These are phyloP conservation scores for Euphorbia schlechtendalii DNA, from an alignment of 441 rosid genomes.

Conservation along the genomic window DNA sequence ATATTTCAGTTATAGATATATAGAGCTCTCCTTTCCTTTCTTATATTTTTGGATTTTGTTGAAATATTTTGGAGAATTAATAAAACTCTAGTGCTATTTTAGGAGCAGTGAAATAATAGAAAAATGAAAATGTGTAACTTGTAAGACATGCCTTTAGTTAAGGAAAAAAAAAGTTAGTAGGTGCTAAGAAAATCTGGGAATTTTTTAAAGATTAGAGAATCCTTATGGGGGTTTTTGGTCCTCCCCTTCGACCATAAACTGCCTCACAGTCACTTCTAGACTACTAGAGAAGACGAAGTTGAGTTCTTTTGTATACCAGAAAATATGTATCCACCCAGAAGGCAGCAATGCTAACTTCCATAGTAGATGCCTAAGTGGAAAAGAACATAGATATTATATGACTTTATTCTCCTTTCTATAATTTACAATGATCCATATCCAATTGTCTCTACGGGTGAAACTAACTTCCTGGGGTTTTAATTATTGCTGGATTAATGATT, in stretches of 20 bases:
- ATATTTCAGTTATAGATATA: neutral
- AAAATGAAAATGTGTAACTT: neutral
- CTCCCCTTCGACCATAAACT: neutral
- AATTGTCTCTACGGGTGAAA: neutral
- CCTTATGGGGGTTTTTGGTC: neutral
- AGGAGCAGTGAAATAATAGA: neutral
- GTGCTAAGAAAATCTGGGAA: neutral
- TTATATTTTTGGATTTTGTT: neutral
- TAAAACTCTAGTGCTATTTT: neutral
- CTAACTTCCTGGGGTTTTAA: neutral
- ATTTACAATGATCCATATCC: neutral
- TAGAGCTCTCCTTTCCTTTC: neutral
- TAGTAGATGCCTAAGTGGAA: neutral
- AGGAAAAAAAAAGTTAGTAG: neutral
- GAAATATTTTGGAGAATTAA: neutral
- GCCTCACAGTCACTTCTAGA: neutral
- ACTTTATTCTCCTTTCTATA: neutral
- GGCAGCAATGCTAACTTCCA: neutral
- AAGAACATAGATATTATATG: neutral
- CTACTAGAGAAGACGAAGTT: neutral
- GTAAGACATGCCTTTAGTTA: neutral
- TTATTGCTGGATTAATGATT: neutral
- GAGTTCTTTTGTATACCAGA: neutral
- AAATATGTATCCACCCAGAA: neutral
- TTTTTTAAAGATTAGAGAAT: neutral